phyloP scores from a whole-genome alignment of 768 basidiomycete genomes.

The Chalciporus piperatus region DNA sequence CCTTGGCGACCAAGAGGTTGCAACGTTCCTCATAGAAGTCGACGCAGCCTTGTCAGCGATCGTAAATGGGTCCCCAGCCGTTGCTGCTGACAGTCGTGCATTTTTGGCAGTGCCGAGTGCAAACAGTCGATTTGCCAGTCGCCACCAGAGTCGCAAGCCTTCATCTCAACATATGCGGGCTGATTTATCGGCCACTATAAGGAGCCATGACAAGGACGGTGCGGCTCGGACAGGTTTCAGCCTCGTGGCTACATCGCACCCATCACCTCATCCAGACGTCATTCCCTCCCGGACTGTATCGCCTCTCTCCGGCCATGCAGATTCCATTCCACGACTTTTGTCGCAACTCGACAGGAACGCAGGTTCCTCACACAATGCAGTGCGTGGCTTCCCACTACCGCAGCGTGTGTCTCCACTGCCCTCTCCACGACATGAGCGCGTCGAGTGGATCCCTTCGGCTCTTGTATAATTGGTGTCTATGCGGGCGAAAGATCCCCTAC shows the following conservation, averaged over 20 bases:
- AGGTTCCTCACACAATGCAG: conserved; percentile 16
- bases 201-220: conserved; percentile 25
- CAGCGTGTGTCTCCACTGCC: conserved; percentile 31
- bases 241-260: conserved; percentile 30
- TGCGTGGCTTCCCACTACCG: conserved; percentile 10
- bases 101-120: conserved; percentile 28
- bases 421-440: conserved; percentile 25
- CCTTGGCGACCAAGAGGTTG: conserved; percentile 29
- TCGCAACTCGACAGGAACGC: conserved; percentile 14
- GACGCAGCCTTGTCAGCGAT: conserved; percentile 28
- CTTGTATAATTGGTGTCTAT: conserved; percentile 15
- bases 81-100: conserved; percentile 30
- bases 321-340: conserved; percentile 17
- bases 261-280: conserved; percentile 22
- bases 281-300: conserved; percentile 23
- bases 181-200: conserved; percentile 27
- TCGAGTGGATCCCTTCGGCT: conserved; percentile 23
- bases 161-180: conserved; percentile 31
- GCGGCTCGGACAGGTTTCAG: conserved; percentile 27
- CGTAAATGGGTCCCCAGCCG: conserved; percentile 24
- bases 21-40: conserved; percentile 31
- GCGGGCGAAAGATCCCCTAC: conserved; percentile 15
- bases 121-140: conserved; percentile 24
- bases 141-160: conserved; percentile 28
- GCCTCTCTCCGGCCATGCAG: conserved; percentile 20